A percentile compares a stretch with the other conserved stretches of the same genome.
phyloP scores from a whole-genome alignment of 78 protist species.

The Emiliania huxleyi region DNA sequence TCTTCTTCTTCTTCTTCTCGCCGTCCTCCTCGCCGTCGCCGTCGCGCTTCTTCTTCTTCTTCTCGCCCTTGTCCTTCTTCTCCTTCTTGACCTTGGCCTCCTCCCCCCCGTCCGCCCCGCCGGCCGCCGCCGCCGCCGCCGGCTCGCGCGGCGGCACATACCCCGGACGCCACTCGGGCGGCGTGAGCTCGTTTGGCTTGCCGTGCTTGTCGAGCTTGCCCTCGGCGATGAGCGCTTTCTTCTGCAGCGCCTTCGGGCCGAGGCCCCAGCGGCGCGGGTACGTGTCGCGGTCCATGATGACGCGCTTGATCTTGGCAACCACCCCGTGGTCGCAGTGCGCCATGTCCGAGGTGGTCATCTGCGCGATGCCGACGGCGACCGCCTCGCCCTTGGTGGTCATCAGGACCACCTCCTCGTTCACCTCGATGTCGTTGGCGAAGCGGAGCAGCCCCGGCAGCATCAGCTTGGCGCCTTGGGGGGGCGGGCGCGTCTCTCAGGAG shows the following conservation, averaged over 20 bases:
- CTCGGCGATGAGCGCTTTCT: constrained; percentile 89
- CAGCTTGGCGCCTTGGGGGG: constrained; percentile 92
- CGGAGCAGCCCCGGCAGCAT: constrained; percentile 98
- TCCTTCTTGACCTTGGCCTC: constrained; percentile 30
- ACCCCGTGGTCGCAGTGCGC: constrained; percentile 96
- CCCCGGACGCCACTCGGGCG: constrained; percentile 79
- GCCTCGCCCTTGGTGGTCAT: constrained; percentile 99
- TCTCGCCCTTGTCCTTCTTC: constrained; percentile 31
- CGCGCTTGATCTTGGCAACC: constrained; percentile 99
- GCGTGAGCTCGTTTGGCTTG: constrained; percentile 93
- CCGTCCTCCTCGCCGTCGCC: background rate
- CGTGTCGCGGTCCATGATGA: constrained; percentile 99
- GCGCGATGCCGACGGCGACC: constrained; percentile 96
- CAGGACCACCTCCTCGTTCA: constrained; percentile 94
- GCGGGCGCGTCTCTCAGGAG: background rate
- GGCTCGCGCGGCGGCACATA: too few relatives aligned
- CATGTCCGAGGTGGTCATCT: constrained; percentile 95
- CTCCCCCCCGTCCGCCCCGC: background rate
- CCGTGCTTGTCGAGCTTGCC: constrained; percentile 99
- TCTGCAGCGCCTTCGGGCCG: constrained; percentile 85
- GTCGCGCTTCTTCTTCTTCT: constrained; percentile 21
- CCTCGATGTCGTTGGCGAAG: constrained; percentile 87
- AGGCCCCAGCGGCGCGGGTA: constrained; percentile 99
- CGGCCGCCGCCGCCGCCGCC: background rate
- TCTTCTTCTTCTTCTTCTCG: constrained; percentile 2